phyloP scores from a whole-genome alignment of 2,329 filamentous ascomycete species.

The Monosporascus sp. region DNA sequence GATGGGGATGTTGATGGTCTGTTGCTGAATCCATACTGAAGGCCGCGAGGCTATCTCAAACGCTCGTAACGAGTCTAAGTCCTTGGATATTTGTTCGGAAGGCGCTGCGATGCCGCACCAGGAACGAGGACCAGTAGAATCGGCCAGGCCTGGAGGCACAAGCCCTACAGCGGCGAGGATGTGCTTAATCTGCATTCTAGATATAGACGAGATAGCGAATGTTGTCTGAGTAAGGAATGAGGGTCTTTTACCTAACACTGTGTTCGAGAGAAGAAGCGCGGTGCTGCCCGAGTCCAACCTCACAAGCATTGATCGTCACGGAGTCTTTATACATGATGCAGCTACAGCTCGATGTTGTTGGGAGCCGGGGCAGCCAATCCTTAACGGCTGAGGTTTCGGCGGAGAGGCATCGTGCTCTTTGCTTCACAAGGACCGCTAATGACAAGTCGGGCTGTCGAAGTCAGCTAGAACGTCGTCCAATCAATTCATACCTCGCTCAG shows the following conservation, averaged over 20 bases:
- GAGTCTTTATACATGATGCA: not conserved
- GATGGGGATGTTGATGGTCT: not conserved
- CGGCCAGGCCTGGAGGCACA: not conserved
- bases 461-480: not conserved
- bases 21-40: not conserved
- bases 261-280: not conserved
- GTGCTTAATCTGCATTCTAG: not conserved
- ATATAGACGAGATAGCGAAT: not conserved
- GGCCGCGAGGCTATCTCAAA: not conserved
- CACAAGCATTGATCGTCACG: too few species aligned
- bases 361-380: too few species aligned
- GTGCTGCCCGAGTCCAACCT: not conserved
- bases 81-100: not conserved
- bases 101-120: not conserved
- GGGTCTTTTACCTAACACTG: not conserved
- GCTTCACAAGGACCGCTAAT: not conserved
- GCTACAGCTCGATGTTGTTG: too few species aligned
- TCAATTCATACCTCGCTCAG: not conserved
- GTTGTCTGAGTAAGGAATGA: not conserved
- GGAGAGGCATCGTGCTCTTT: too few species aligned
- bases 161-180: not conserved
- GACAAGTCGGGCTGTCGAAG: not conserved
- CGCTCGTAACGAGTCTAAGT: not conserved
- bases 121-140: not conserved
- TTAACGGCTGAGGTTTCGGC: too few species aligned